Evolutionary conservation across 2,329 filamentous ascomycete species (phyloP), one percentile per base, ranked within the genome.

Genomic region (Exophiala phaeomuriformis): DNA sequence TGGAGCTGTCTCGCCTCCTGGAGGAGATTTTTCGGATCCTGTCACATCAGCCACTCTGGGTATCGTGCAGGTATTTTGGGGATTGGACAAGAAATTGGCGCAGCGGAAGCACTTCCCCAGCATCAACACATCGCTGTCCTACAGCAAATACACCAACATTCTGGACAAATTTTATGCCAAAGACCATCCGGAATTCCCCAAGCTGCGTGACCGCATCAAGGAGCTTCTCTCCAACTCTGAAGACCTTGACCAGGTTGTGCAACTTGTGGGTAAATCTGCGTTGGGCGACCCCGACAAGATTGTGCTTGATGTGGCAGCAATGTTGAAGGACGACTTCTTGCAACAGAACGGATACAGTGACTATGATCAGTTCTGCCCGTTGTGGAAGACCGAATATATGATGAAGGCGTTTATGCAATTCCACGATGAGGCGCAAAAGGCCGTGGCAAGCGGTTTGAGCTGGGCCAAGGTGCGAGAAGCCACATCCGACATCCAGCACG

Each of bases 311-410:
- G 83, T 98, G 59, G 88, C 93, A 12, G 84, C 82, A 12, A 76
- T 98, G 64, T 77, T 98, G 73, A 98, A 98, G 82, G 93, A 98
- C 68, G 93, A 98, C 71, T 98, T 98, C 77, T 71, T 98, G 69
- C 93, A 98, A 75, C 93, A 98, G 72, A 98, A 98, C 75, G 93
- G 93, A 60, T 98, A 98, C 82, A 93, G 87, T 63, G 89, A 97
- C 73, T 97, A 98, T 70, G 93, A 98, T 69, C 90, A 97, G 75
- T 98, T 95, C 83, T 98, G 93, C 69, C 93, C 93, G 47, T 81
- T 98, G 67, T 98, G 93, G 93, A 98, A 98, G 85, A 98, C 93
- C 0, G 87, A 95, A 71, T 98, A 93, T 85, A 97, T 98, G 93
- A 98, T 98, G 93, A 96, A 95, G 81, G 86, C 89, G 61, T 97